A percentile compares a stretch with the other conserved stretches of the same genome.
phyloP scores from a whole-genome alignment of 2,329 filamentous ascomycete species.

The Arachnomyces sp. region DNA sequence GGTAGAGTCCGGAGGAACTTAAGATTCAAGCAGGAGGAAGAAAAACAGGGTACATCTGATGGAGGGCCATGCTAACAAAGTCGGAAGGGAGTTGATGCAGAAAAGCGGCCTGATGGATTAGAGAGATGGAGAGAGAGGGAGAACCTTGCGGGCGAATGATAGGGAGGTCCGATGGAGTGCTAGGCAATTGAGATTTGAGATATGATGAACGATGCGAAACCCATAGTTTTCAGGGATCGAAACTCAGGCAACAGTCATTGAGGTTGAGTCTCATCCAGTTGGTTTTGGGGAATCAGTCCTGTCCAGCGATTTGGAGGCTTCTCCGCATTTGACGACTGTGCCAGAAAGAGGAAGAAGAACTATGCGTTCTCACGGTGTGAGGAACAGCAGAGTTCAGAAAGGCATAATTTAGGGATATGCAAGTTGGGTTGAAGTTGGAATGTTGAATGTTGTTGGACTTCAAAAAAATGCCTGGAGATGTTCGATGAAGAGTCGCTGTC shows the following conservation, averaged over 20 bases:
- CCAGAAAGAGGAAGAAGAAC: constrained; percentile 15
- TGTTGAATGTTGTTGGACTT: too few relatives aligned
- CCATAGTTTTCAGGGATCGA: constrained; percentile 18
- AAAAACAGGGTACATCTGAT: constrained; percentile 18
- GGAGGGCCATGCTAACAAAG: constrained; percentile 35
- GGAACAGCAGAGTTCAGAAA: constrained; percentile 18
- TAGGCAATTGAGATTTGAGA: constrained; percentile 12
- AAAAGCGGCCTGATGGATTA: constrained; percentile 6
- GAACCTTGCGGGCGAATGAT: too few relatives aligned
- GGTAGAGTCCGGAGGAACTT: constrained; percentile 12
- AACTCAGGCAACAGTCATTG: constrained; percentile 19
- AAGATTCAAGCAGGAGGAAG: constrained; percentile 28
- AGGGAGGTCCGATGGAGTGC: constrained; percentile 5
- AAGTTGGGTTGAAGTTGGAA: constrained; percentile 2
- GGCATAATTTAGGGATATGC: constrained; percentile 7
- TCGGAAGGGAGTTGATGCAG: constrained; percentile 13
- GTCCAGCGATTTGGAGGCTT: constrained; percentile 26
- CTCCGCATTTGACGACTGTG: constrained; percentile 23
- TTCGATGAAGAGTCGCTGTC: constrained; percentile 10
- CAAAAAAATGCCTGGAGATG: constrained; percentile 9
- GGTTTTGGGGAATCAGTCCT: constrained; percentile 20
- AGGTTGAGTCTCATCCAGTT: constrained; percentile 2
- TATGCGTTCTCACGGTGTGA: constrained; percentile 22
- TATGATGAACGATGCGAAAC: constrained; percentile 13
- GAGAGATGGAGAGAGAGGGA: constrained; percentile 1